Base-by-base conservation (phyloP, 352 stramenopile species). In the Phytophthora podocarpi region DNA sequence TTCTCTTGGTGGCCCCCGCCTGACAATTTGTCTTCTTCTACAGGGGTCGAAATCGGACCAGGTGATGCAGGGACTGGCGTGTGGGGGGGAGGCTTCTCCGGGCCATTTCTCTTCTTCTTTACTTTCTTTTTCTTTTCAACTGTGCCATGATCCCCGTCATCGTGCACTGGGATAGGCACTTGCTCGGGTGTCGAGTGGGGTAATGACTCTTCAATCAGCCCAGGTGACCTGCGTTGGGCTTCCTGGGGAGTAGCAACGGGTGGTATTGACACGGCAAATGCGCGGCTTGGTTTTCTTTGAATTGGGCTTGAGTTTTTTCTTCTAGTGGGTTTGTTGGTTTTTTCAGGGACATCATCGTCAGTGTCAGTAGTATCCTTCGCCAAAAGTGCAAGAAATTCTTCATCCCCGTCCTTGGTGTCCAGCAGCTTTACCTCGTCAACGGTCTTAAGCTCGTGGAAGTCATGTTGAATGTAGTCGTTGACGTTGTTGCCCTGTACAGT, bases 381-480 rank as follows among this genome's bases (percentile, higher is more conserved):
- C 4, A 90, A 50, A 11, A 93, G 42, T 0, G 78, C 62, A 4
- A 85, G 42, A 46, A 91, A 87, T 36, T 91, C 82, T 35, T 84
- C 76, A 37, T 93, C 85, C 8, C 76, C 80, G 3, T 35, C 20
- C 8, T 78, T 68, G 0, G 64, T 68, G 0, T 78, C 82, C 1
- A 91, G 48, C 16, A 75, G 32, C 13, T 72, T 57, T 10, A 89
- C 81, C 3, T 90, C 74, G 15, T 85, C 61, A 20, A 93, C 66
- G 3, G 66, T 56, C 40, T 85, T 78, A 20, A 91, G 63, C 42
- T 84, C 75, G 39, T 87, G 67, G 30, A 86, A 89, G 15, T 91
- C 85, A 18, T 82, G 64, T 54, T 93, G 83, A 34, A 91, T 67
- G 55, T 87, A 91, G 11, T 64, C 37, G 11, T 65, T 65, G 16